Conservation (phyloP, 2,329 filamentous ascomycete species). For the Nothomitra cinnamomea region DNA sequence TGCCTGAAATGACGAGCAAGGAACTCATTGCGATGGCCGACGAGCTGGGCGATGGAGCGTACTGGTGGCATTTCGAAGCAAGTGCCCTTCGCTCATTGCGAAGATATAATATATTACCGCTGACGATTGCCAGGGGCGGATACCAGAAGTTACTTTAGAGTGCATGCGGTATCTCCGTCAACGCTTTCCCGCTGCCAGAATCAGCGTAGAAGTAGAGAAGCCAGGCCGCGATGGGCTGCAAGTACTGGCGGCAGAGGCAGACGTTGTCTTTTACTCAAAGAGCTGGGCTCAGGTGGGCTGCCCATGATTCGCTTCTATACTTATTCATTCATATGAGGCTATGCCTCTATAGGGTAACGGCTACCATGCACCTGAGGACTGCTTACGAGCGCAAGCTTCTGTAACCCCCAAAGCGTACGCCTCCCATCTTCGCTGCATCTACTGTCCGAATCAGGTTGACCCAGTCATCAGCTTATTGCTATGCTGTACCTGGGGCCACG, state of each 20-base stretch:
- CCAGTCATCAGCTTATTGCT: conserved; percentile 25
- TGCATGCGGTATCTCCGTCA: conserved; percentile 41
- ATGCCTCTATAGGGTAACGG: conserved; percentile 17
- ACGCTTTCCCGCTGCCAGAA: conserved; percentile 25
- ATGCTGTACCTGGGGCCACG: conserved; percentile 42
- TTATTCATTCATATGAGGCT: not conserved
- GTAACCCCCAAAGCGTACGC: conserved; percentile 29
- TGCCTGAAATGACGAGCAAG: conserved; percentile 46
- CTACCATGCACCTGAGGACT: conserved; percentile 31
- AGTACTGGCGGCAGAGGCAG: conserved; percentile 42
- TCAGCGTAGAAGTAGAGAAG: conserved; percentile 62
- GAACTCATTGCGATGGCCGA: conserved; percentile 38
- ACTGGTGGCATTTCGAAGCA: conserved; percentile 61
- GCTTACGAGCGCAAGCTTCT: conserved; percentile 29
- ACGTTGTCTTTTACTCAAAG: conserved; percentile 58
- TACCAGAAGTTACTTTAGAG: conserved; percentile 39
- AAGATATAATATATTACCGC: not conserved
- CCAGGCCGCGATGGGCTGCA: conserved; percentile 42
- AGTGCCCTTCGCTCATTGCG: conserved; percentile 10
- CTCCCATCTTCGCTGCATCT: conserved; percentile 1
- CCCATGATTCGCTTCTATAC: not conserved
- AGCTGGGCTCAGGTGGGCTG: conserved; percentile 48
- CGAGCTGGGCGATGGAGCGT: conserved; percentile 20
- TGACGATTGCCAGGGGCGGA: conserved; percentile 34
- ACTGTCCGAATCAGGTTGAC: not conserved